phyloP scores from a whole-genome alignment of 1,284 basidiomycete genomes.

The Xerocomus amazonicus region DNA sequence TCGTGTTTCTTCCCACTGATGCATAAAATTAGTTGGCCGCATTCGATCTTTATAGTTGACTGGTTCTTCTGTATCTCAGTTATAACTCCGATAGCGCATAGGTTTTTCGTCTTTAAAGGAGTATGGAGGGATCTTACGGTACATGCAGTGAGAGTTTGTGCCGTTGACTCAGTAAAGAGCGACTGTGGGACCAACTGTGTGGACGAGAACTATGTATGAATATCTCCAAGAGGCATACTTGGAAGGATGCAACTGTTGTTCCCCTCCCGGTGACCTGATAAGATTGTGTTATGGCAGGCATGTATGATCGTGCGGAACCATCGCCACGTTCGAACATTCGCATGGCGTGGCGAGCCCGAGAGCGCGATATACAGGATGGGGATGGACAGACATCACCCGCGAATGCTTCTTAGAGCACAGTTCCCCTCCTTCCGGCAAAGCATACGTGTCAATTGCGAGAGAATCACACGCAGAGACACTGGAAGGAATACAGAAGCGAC shows the following conservation, averaged over 20 bases:
- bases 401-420: neutral
- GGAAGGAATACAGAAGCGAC: neutral
- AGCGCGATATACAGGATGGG: neutral
- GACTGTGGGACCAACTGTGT: neutral
- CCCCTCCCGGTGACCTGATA: neutral
- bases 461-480: neutral
- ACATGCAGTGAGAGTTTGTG: neutral
- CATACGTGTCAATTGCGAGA: neutral
- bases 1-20: neutral
- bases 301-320: neutral
- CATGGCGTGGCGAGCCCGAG: neutral
- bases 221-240: too few species aligned
- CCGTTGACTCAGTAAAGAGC: neutral
- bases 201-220: too few species aligned
- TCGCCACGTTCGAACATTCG: neutral
- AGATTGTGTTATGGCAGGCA: neutral
- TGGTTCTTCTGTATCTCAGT: neutral
- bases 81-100: constrained; percentile 1
- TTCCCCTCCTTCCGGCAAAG: neutral
- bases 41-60: neutral
- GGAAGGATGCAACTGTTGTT: too few species aligned
- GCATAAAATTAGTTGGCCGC: neutral
- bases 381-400: neutral
- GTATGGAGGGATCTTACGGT: neutral
- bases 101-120: neutral